These are phyloP conservation scores for Pilobolus umbonatus DNA, from an alignment of 192 early-diverging fungal genomes.

Conservation along the genomic window DNA sequence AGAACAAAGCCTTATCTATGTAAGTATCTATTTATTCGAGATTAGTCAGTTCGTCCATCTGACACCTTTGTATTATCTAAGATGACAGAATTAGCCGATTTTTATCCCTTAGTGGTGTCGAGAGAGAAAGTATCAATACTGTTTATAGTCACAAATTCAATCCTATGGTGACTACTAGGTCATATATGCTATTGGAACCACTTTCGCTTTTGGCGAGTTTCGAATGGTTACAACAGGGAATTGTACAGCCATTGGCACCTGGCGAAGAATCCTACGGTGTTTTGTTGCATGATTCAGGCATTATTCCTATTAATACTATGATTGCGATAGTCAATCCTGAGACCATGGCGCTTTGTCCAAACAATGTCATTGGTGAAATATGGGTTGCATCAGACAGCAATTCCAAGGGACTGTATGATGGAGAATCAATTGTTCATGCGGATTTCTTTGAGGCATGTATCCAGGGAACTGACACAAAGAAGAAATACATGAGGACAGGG, in stretches of 20 bases:
- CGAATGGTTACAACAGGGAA: slow-evolving; percentile 58
- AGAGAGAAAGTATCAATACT: slow-evolving; percentile 60
- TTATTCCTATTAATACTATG: slow-evolving; percentile 68
- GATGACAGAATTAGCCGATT: slow-evolving; percentile 48
- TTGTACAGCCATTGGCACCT: slow-evolving; percentile 49
- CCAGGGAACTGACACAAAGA: slow-evolving; percentile 52
- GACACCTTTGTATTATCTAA: slow-evolving; percentile 1
- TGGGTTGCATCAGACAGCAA: slow-evolving; percentile 70
- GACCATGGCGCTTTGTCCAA: slow-evolving; percentile 58
- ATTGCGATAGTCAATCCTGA: slow-evolving; percentile 81
- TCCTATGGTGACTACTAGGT: slow-evolving; percentile 72
- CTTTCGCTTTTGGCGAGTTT: slow-evolving; percentile 61
- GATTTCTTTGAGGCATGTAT: slow-evolving; percentile 45
- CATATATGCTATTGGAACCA: slow-evolving; percentile 71
- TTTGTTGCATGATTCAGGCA: slow-evolving; percentile 67
- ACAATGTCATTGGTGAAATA: slow-evolving; percentile 76
- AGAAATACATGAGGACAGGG: slow-evolving; percentile 72
- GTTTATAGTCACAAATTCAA: slow-evolving; percentile 74
- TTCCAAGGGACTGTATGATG: slow-evolving; percentile 36
- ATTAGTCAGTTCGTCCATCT: not conserved
- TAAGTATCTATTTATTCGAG: slow-evolving; percentile 31
- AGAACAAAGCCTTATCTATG: slow-evolving; percentile 39
- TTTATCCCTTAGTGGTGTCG: slow-evolving; percentile 61
- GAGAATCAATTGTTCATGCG: slow-evolving; percentile 29
- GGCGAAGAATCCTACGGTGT: slow-evolving; percentile 48